These are phyloP conservation scores for Lanzia echinophila DNA, from an alignment of 2,329 filamentous ascomycete genomes.

Conservation along the genomic window DNA sequence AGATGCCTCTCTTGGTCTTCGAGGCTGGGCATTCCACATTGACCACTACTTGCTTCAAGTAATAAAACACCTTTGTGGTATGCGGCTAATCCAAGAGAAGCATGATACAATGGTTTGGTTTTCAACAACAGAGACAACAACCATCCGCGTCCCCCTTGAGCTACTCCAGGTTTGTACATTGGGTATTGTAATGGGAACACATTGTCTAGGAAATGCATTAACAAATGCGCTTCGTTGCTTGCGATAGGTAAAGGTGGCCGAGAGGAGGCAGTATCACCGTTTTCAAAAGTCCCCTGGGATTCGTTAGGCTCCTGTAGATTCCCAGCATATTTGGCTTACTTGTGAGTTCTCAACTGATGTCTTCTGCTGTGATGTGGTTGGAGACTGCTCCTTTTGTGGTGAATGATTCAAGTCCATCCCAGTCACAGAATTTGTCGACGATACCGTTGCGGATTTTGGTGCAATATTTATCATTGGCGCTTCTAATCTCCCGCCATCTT, in stretches of 20 bases:
- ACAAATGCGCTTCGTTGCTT: slow-evolving; percentile 39
- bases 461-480: background rate
- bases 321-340: background rate
- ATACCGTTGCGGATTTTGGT: background rate
- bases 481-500: slow-evolving; percentile 5
- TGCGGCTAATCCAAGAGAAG: slow-evolving; percentile 47
- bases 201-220: slow-evolving; percentile 56
- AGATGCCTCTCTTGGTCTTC: slow-evolving; percentile 26
- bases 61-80: slow-evolving; percentile 36
- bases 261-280: slow-evolving; percentile 7
- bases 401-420: background rate
- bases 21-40: slow-evolving; percentile 8
- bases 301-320: background rate
- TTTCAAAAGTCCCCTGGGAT: background rate
- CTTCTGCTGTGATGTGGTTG: background rate
- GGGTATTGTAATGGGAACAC: slow-evolving; percentile 57
- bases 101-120: slow-evolving; percentile 52
- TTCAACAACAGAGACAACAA: slow-evolving; percentile 45
- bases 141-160: slow-evolving; percentile 54
- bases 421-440: background rate
- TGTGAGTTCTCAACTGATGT: background rate
- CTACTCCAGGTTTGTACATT: slow-evolving; percentile 50
- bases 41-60: slow-evolving; percentile 21
- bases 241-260: background rate
- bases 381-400: background rate